Percentiles rank a stretch among this genome's conserved stretches.
Conservation (phyloP, 495 filamentous ascomycete genomes). For the Chaetomidium leptoderma region DNA sequence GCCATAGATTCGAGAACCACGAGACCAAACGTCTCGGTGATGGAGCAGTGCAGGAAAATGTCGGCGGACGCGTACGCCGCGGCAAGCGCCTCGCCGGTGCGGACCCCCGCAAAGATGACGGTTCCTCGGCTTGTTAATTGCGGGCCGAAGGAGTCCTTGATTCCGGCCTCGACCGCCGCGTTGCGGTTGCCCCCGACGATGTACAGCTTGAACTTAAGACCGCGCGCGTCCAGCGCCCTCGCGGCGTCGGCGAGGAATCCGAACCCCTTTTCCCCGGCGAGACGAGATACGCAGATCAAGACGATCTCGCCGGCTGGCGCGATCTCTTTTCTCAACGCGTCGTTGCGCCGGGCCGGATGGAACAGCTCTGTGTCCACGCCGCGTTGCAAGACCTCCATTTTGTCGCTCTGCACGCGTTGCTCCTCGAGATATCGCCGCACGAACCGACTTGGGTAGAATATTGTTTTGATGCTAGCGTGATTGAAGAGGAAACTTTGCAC, state of each 20-base stretch:
- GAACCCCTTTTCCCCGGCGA: conserved; percentile 4
- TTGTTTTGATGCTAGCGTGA: not conserved
- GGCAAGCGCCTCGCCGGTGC: not conserved
- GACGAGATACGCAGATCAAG: not conserved
- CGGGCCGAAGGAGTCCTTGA: not conserved
- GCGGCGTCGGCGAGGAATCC: not conserved
- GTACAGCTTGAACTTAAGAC: not conserved
- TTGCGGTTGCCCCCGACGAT: conserved; percentile 1
- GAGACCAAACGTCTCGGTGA: conserved; percentile 1
- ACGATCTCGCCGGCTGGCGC: not conserved
- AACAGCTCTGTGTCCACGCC: not conserved
- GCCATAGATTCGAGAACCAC: conserved; percentile 6
- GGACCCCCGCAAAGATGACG: not conserved
- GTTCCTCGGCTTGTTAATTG: not conserved
- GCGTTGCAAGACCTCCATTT: not conserved
- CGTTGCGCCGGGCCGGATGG: not conserved
- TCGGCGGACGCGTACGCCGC: conserved; percentile 1
- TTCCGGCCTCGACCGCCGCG: not conserved
- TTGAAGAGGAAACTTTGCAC: conserved; percentile 2
- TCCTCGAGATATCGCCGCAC: conserved; percentile 1
- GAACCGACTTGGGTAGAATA: conserved; percentile 1
- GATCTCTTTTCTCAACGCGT: not conserved
- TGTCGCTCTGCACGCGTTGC: not conserved
- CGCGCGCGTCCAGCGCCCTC: not conserved
- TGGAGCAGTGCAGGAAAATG: conserved; percentile 2